A percentile compares a stretch with the other conserved stretches of the same genome.
phyloP scores from a whole-genome alignment of 108 stramenopile species.

The Mayamaea pseudoterrestris region DNA sequence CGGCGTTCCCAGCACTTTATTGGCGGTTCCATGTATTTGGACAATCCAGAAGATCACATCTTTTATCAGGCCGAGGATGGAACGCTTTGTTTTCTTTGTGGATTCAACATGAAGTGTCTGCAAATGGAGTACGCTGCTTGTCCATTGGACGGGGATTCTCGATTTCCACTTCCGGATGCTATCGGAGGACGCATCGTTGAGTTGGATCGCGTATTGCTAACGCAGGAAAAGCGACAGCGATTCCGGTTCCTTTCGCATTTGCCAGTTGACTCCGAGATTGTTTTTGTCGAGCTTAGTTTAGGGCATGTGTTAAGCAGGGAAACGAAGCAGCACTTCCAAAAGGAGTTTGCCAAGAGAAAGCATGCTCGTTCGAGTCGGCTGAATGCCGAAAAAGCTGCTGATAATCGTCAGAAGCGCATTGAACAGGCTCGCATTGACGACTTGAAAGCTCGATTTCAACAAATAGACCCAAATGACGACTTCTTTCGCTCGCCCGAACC shows the following conservation, averaged over 20 bases:
- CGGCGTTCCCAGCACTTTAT: background rate
- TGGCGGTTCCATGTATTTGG: slow-evolving; percentile 26
- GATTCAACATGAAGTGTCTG: slow-evolving; percentile 66
- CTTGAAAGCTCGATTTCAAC: slow-evolving; percentile 23
- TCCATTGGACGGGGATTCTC: too few relatives aligned
- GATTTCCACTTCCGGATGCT: slow-evolving; percentile 66
- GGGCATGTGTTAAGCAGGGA: slow-evolving; percentile 32
- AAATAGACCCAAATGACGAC: slow-evolving; percentile 43
- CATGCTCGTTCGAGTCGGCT: slow-evolving; percentile 29
- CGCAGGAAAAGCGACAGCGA: slow-evolving; percentile 44
- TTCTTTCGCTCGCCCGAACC: slow-evolving; percentile 25
- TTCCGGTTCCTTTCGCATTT: slow-evolving; percentile 65
- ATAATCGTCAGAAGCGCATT: slow-evolving; percentile 15
- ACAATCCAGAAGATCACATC: slow-evolving; percentile 19
- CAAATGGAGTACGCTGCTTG: slow-evolving; percentile 39
- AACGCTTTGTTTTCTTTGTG: slow-evolving; percentile 51
- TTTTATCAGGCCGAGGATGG: slow-evolving; percentile 76
- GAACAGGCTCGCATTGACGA: slow-evolving; percentile 33
- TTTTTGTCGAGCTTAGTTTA: slow-evolving; percentile 60
- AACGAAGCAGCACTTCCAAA: slow-evolving; percentile 40
- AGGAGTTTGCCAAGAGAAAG: slow-evolving; percentile 50
- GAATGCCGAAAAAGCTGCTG: slow-evolving; percentile 27
- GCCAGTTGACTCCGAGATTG: slow-evolving; percentile 40
- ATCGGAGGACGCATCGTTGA: slow-evolving; percentile 48
- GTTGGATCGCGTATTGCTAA: slow-evolving; percentile 38